Evolutionary conservation across 2,329 filamentous ascomycete genomes (phyloP).

Genomic region (Aschersonia sp.): DNA sequence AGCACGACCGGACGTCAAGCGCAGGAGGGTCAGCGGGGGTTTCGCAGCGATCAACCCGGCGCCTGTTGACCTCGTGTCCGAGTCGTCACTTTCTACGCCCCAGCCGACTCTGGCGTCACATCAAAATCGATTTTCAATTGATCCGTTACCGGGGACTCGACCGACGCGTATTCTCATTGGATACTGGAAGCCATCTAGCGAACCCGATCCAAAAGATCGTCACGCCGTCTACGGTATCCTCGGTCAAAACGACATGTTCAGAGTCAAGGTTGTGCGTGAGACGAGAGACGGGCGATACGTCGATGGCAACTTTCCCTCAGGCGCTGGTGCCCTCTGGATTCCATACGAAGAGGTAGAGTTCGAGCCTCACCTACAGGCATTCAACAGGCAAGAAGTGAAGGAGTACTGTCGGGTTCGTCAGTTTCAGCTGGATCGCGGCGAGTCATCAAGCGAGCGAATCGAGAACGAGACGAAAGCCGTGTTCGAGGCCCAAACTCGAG

Average conservation of each 20-base stretch:
- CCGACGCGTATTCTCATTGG: constrained; percentile 45
- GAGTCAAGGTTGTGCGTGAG: constrained; percentile 45
- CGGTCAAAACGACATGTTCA: constrained; percentile 49
- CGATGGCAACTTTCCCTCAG: constrained; percentile 44
- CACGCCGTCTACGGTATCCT: constrained; percentile 51
- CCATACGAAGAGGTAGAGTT: constrained; percentile 47
- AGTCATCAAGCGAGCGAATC: constrained; percentile 29
- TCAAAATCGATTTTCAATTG: constrained; percentile 12
- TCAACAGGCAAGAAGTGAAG: constrained; percentile 43
- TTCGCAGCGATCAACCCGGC: constrained; percentile 19
- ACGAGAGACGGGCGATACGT: constrained; percentile 45
- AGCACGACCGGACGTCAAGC: constrained; percentile 27
- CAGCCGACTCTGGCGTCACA: constrained; percentile 9
- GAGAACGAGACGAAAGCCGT: constrained; percentile 39
- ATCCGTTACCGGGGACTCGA: constrained; percentile 35
- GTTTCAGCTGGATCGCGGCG: constrained; percentile 39
- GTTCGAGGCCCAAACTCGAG: constrained; percentile 31
- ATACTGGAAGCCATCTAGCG: constrained; percentile 42
- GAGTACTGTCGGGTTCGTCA: constrained; percentile 50
- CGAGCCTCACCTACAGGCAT: constrained; percentile 35
- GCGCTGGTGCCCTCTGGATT: constrained; percentile 48
- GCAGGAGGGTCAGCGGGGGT: constrained; percentile 27
- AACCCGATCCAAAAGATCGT: constrained; percentile 30
- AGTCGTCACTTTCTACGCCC: constrained; percentile 7
- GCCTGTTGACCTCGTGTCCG: constrained; percentile 2